Percentiles rank a stretch among this genome's conserved stretches.
These are phyloP conservation scores for Xenoacremonium recifei DNA, from an alignment of 2,329 filamentous ascomycete genomes.

Conservation along the genomic window DNA sequence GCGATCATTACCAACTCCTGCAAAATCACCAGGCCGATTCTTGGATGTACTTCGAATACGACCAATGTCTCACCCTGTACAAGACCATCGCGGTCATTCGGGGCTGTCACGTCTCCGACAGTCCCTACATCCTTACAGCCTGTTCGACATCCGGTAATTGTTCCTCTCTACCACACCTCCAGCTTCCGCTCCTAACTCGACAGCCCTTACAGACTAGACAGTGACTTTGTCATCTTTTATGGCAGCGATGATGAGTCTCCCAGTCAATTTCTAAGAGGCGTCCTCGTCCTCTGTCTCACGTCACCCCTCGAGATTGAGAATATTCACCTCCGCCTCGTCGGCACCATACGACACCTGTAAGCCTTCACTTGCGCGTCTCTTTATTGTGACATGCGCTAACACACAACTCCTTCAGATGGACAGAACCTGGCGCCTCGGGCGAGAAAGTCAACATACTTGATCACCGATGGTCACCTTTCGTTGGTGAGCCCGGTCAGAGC, in stretches of 20 bases:
- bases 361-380: conserved; percentile 27
- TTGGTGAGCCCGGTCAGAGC: conserved; percentile 49
- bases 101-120: too few relatives aligned
- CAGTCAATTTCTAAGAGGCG: conserved; percentile 70
- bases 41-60: too few relatives aligned
- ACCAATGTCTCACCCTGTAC: too few relatives aligned
- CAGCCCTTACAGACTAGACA: conserved; percentile 61
- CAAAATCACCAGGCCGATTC: too few relatives aligned
- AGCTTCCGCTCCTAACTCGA: neutral
- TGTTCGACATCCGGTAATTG: conserved; percentile 56
- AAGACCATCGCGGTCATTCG: too few relatives aligned
- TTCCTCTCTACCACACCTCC: neutral
- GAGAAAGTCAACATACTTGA: conserved; percentile 59
- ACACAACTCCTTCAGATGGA: conserved; percentile 42
- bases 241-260: conserved; percentile 71
- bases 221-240: conserved; percentile 74
- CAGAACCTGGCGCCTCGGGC: conserved; percentile 53
- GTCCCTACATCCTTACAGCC: conserved; percentile 45
- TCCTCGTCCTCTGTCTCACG: conserved; percentile 69
- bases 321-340: conserved; percentile 67
- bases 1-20: too few relatives aligned
- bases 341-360: conserved; percentile 64
- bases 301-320: conserved; percentile 68
- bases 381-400: neutral
- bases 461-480: conserved; percentile 67